Conservation (phyloP, 2,329 filamentous ascomycete genomes). For the Stromatinia cepivora region DNA sequence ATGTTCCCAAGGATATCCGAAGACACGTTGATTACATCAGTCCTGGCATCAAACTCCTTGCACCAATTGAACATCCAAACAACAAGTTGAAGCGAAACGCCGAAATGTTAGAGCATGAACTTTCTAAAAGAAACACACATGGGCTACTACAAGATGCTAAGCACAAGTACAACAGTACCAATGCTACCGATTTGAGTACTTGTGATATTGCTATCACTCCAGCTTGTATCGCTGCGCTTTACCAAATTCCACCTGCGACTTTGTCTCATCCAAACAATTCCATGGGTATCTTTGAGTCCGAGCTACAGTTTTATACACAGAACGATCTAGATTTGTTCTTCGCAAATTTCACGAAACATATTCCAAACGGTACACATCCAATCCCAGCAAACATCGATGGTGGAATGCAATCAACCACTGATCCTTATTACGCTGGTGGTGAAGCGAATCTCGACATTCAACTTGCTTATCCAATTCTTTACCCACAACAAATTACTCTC, state of each 20-base stretch:
- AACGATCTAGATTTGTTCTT: conserved; percentile 44
- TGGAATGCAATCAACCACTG: conserved; percentile 41
- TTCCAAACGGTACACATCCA: conserved; percentile 40
- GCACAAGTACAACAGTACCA: not conserved
- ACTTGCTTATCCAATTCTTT: conserved; percentile 43
- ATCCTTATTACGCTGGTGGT: conserved; percentile 35
- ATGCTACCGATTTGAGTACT: conserved; percentile 48
- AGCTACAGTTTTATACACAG: conserved; percentile 43
- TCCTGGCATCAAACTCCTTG: conserved; percentile 46
- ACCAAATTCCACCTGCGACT: conserved; percentile 39
- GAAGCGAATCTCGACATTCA: conserved; percentile 43
- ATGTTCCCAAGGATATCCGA: conserved; percentile 49
- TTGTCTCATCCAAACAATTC: conserved; percentile 37
- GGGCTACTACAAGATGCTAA: conserved; percentile 2
- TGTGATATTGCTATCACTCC: conserved; percentile 35
- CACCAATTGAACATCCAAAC: conserved; percentile 43
- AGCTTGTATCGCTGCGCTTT: conserved; percentile 39
- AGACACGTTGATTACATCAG: conserved; percentile 54
- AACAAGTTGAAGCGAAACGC: conserved; percentile 24
- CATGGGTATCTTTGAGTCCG: conserved; percentile 44
- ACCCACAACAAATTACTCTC: conserved; percentile 43
- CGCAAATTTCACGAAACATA: conserved; percentile 34
- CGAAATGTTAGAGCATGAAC: conserved; percentile 8
- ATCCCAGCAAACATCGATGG: conserved; percentile 42
- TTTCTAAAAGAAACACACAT: conserved; percentile 19